phyloP scores from a whole-genome alignment of 2,329 filamentous ascomycete genomes.

The Aspergillus thermomutatus region DNA sequence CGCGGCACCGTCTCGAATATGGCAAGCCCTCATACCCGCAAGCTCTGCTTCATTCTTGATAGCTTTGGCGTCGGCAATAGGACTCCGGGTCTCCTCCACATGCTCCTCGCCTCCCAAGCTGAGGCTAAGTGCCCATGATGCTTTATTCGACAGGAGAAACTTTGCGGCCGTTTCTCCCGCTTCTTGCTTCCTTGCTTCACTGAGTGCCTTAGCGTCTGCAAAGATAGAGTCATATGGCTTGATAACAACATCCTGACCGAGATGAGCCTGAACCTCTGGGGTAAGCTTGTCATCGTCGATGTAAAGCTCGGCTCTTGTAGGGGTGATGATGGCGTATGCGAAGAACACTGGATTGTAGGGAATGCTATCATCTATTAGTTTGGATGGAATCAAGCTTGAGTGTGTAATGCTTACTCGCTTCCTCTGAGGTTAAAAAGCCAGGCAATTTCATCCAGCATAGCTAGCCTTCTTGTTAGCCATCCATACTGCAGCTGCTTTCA shows the following conservation, averaged over 20 bases:
- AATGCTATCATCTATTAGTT: conserved; percentile 52
- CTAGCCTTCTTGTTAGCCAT: conserved; percentile 26
- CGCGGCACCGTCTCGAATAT: conserved; percentile 88
- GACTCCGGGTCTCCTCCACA: conserved; percentile 83
- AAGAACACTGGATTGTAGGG: conserved; percentile 99
- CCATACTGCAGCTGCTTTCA: too few species aligned
- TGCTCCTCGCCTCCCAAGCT: conserved; percentile 80
- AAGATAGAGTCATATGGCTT: conserved; percentile 83
- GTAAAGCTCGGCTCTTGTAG: conserved; percentile 72
- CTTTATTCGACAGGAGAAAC: conserved; percentile 81
- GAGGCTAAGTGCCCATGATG: conserved; percentile 88
- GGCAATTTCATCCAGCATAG: conserved; percentile 92
- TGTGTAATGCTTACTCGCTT: conserved; percentile 59
- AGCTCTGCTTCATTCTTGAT: conserved; percentile 90
- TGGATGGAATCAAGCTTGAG: background rate
- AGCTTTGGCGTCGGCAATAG: conserved; percentile 85
- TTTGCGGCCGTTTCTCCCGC: conserved; percentile 51
- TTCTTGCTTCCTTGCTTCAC: conserved; percentile 41
- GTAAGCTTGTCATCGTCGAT: conserved; percentile 76
- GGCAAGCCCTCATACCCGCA: conserved; percentile 88
- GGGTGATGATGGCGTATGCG: conserved; percentile 86
- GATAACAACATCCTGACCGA: conserved; percentile 67
- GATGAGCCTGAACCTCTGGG: conserved; percentile 64
- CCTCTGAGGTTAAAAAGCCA: conserved; percentile 98
- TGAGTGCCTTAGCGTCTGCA: conserved; percentile 67